Percentiles rank a stretch among this genome's conserved stretches.
phyloP scores from a whole-genome alignment of 352 stramenopile species.

The Phytophthora fragariaefolia region DNA sequence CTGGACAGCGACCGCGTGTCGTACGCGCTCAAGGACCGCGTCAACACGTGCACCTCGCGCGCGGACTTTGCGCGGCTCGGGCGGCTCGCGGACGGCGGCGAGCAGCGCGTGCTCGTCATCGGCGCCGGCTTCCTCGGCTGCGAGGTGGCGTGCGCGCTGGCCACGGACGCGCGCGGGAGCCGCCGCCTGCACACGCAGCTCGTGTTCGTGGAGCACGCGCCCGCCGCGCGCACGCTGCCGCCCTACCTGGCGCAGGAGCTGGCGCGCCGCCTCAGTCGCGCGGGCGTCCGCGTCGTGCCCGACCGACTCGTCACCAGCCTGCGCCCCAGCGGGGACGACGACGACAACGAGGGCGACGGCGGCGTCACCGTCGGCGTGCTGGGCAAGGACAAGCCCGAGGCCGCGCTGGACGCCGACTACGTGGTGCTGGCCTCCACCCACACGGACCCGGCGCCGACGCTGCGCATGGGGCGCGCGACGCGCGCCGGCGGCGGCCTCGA shows the following conservation, averaged over 20 bases:
- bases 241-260: constrained; percentile 86
- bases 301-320: constrained; percentile 85
- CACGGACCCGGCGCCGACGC: constrained; percentile 74
- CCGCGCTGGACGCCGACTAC: constrained; percentile 87
- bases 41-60: constrained; percentile 87
- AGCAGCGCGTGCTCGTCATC: constrained; percentile 82
- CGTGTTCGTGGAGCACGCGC: constrained; percentile 60
- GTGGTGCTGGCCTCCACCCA: constrained; percentile 93
- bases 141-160: constrained; percentile 81
- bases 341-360: constrained; percentile 43
- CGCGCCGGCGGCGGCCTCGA: constrained; percentile 70
- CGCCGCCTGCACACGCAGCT: constrained; percentile 54
- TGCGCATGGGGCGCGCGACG: constrained; percentile 63
- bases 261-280: constrained; percentile 48
- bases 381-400: constrained; percentile 61
- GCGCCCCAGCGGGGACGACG: constrained; percentile 54
- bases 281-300: constrained; percentile 72
- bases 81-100: constrained; percentile 47
- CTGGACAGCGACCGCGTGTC: constrained; percentile 83
- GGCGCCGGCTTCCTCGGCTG: constrained; percentile 92
- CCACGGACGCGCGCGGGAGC: constrained; percentile 68
- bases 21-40: constrained; percentile 84
- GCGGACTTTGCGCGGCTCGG: constrained; percentile 87
- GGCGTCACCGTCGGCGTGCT: constrained; percentile 66
- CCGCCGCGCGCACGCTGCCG: constrained; percentile 75